Conservation (phyloP, 2,329 filamentous ascomycete species). For the Penicillium sclerotigenum region DNA sequence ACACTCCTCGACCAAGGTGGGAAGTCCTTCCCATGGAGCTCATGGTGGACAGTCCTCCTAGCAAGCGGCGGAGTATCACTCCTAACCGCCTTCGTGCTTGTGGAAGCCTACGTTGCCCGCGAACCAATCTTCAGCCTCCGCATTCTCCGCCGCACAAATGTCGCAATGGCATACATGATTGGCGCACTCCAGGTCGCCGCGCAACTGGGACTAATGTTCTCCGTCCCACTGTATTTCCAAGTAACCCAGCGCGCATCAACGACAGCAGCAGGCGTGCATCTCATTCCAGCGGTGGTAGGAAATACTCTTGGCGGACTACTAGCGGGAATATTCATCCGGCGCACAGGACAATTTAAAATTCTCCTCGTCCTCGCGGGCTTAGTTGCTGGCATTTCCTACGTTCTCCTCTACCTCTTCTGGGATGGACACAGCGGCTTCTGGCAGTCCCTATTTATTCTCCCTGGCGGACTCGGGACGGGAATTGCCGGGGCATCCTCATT, state of each 20-base stretch:
- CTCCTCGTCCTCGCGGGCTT: slow-evolving; percentile 53
- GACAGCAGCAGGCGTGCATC: slow-evolving; percentile 57
- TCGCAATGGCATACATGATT: slow-evolving; percentile 39
- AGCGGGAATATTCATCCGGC: slow-evolving; percentile 56
- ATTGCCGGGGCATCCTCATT: slow-evolving; percentile 48
- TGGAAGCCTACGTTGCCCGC: slow-evolving; percentile 31
- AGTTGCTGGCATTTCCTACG: slow-evolving; percentile 51
- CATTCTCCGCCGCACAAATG: slow-evolving; percentile 33
- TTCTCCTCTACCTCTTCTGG: slow-evolving; percentile 56
- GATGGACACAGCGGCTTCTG: slow-evolving; percentile 55
- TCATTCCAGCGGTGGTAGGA: slow-evolving; percentile 65
- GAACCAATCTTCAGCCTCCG: slow-evolving; percentile 39
- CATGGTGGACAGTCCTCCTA: slow-evolving; percentile 21
- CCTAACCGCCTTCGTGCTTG: slow-evolving; percentile 26
- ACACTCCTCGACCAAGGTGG: slow-evolving; percentile 52
- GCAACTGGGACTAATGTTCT: slow-evolving; percentile 63
- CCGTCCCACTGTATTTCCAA: slow-evolving; percentile 68
- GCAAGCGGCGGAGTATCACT: slow-evolving; percentile 11
- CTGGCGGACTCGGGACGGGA: slow-evolving; percentile 53
- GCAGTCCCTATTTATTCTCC: slow-evolving; percentile 60
- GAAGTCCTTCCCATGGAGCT: slow-evolving; percentile 36
- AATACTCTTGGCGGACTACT: slow-evolving; percentile 63
- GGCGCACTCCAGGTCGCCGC: slow-evolving; percentile 54
- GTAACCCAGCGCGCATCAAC: slow-evolving; percentile 58
- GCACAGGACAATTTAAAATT: slow-evolving; percentile 59